Base-by-base conservation (phyloP, 2,329 filamentous ascomycete species). In the Elsinoe fawcettii region DNA sequence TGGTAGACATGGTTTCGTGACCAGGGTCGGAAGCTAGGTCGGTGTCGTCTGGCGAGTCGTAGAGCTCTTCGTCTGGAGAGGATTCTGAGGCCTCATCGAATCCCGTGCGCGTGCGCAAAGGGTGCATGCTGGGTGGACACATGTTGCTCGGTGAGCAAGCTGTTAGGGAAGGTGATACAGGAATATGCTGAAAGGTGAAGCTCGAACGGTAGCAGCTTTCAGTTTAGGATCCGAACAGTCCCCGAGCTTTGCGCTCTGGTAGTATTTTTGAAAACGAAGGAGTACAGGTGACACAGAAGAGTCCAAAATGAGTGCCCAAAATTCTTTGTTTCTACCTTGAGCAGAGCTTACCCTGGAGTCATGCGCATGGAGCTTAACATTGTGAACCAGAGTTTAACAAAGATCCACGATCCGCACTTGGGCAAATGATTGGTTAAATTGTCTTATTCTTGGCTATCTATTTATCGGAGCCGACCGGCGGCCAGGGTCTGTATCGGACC, bases 381-480 rank as follows among this genome's bases (percentile, higher is more conserved):
- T 18, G 12, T 16, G 47, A 9, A 34, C 47, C 27, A 51, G 34
- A 51, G 25, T 36, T 34, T 30, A 51, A 20, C 47, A 51, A 34
- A 36, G n/a, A 20, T 32, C 47, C 22, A 30, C 27, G 27, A 30
- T 30, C 27, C 5, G n/a, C 25, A 36, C 25, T n/a, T 14, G 47
- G 47, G 11, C 30, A 23, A 51, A 20, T 25, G 47, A 51, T 51
- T 51, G 47, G 47, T 36, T 30, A 5, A 36, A 51, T 32, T 32
- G 18, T 23, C 34, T 27, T 23, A 51, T 51, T 51, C 34, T 51
- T 51, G 47, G 47, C 47, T 51, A 51, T 51, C 47, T 51, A 51
- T 51, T n/a, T 51, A 34, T 32, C 27, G 47, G 9, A 14, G 23
- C 47, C 23, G 12, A 27, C 32, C 47, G 27, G 9, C 27, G 9